A percentile compares a stretch with the other conserved stretches of the same genome.
Evolutionary conservation across 495 filamentous ascomycete genomes (phyloP).

Genomic region (Beverwykella pulmonaria): DNA sequence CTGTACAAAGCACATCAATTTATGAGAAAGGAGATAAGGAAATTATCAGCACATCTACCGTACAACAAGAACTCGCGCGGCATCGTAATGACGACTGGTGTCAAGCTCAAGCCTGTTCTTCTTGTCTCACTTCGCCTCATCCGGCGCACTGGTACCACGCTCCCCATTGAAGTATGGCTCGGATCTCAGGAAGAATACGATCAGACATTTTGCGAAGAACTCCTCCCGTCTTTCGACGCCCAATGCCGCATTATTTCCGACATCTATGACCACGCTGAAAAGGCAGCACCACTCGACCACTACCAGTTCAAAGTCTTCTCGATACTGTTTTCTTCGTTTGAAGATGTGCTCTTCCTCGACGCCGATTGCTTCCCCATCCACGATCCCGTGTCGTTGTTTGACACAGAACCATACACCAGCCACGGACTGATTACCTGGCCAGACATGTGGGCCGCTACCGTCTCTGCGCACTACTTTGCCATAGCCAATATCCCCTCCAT

Average conservation of each 20-base stretch:
- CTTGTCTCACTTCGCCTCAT: slow-evolving; percentile 59
- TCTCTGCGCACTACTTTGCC: slow-evolving; percentile 56
- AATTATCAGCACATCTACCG: not conserved
- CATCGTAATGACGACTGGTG: slow-evolving; percentile 14
- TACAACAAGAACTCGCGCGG: not conserved
- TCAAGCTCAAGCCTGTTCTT: not conserved
- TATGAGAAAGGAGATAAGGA: too few relatives aligned
- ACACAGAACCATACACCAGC: slow-evolving; percentile 55
- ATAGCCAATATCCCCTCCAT: slow-evolving; percentile 54
- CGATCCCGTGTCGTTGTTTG: slow-evolving; percentile 56
- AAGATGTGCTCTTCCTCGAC: slow-evolving; percentile 65
- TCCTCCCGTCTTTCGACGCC: slow-evolving; percentile 56
- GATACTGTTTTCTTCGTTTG: slow-evolving; percentile 62
- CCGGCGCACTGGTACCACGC: slow-evolving; percentile 56
- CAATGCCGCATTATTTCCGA: slow-evolving; percentile 50
- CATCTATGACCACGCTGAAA: slow-evolving; percentile 19
- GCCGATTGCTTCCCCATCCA: slow-evolving; percentile 59
- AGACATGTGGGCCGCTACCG: slow-evolving; percentile 62
- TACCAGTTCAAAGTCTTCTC: slow-evolving; percentile 66
- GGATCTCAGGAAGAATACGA: slow-evolving; percentile 56
- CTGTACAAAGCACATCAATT: too few relatives aligned
- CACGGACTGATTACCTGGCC: slow-evolving; percentile 63
- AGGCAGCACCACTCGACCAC: slow-evolving; percentile 32
- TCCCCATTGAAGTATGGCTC: slow-evolving; percentile 64
- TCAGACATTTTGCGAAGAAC: slow-evolving; percentile 54